Percentiles rank a stretch among this genome's conserved stretches.
Evolutionary conservation across 805 yeast species (phyloP).

Genomic region (Yarrowia deformans): DNA sequence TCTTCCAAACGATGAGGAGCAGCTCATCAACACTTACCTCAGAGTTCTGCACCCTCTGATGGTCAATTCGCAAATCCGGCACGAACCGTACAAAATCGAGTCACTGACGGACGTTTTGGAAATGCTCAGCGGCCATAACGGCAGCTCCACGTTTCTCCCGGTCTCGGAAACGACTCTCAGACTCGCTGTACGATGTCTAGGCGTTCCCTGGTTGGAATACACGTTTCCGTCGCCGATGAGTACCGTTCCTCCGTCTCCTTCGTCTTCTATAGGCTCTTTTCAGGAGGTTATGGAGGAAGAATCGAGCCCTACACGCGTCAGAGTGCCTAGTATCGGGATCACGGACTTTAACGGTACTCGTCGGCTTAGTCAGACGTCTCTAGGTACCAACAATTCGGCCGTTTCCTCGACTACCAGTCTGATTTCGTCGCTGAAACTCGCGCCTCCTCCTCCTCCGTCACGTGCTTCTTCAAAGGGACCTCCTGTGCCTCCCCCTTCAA

Average conservation of each 20-base stretch:
- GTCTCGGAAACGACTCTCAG: slow-evolving; percentile 45
- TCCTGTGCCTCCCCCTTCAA: slow-evolving; percentile 14
- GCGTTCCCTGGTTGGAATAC: slow-evolving; percentile 45
- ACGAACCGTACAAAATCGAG: slow-evolving; percentile 63
- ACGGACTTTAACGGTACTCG: not conserved
- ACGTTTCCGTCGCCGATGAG: slow-evolving; percentile 36
- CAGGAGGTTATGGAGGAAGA: slow-evolving; percentile 19
- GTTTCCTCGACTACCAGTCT: slow-evolving; percentile 7
- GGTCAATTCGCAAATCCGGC: slow-evolving; percentile 65
- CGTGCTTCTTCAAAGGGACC: slow-evolving; percentile 23
- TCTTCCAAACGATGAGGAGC: slow-evolving; percentile 64
- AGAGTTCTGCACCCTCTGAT: slow-evolving; percentile 77
- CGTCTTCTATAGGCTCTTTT: slow-evolving; percentile 1
- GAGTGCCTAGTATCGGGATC: slow-evolving; percentile 20
- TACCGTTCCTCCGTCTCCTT: slow-evolving; percentile 19
- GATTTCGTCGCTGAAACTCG: slow-evolving; percentile 22
- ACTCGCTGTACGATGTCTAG: slow-evolving; percentile 46
- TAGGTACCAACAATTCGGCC: slow-evolving; percentile 3
- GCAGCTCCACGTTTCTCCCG: slow-evolving; percentile 38
- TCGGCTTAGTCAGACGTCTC: slow-evolving; percentile 23
- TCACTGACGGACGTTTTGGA: slow-evolving; percentile 61
- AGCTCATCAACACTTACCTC: slow-evolving; percentile 71
- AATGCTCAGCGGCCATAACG: slow-evolving; percentile 51
- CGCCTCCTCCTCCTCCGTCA: slow-evolving; percentile 34
- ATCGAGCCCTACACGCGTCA: not conserved